Percentiles rank a stretch among this genome's conserved stretches.
Conservation (phyloP, 2,329 filamentous ascomycete species). For the Trichoderma breve region DNA sequence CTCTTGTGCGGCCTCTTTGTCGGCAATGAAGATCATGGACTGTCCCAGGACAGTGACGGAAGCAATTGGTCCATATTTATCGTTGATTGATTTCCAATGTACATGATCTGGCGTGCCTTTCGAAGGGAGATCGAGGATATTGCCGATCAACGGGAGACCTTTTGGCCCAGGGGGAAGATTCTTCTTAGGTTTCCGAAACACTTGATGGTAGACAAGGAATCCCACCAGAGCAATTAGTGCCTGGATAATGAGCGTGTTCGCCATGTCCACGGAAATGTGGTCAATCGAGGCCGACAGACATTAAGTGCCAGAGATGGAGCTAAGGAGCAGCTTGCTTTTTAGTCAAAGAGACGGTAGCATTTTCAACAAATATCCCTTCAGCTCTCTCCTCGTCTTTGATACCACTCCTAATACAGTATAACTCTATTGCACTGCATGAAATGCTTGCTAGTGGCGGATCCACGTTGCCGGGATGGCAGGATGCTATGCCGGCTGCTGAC, state of each 20-base stretch:
- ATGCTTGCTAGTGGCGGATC: not conserved
- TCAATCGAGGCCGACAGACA: not conserved
- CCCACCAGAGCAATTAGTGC: not conserved
- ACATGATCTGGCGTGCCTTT: slow-evolving; percentile 29
- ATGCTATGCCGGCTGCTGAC: not conserved
- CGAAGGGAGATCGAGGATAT: slow-evolving; percentile 44
- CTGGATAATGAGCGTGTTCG: not conserved
- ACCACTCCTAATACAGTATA: not conserved
- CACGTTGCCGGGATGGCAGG: not conserved
- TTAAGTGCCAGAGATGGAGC: not conserved
- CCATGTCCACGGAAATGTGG: not conserved
- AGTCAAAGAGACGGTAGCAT: not conserved
- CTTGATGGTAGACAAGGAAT: not conserved
- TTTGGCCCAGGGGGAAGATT: slow-evolving; percentile 29
- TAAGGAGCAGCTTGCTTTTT: not conserved
- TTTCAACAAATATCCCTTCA: not conserved
- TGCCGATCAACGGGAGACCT: slow-evolving; percentile 43
- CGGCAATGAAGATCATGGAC: slow-evolving; percentile 41
- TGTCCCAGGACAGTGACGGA: slow-evolving; percentile 27
- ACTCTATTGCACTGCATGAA: not conserved
- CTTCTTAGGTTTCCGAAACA: not conserved
- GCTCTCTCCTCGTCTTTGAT: not conserved
- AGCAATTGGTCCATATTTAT: slow-evolving; percentile 31
- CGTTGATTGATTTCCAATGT: slow-evolving; percentile 36
- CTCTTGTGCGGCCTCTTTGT: slow-evolving; percentile 34